A percentile compares a stretch with the other conserved stretches of the same genome.
phyloP scores from a whole-genome alignment of 2,329 filamentous ascomycete genomes.

The Cladosporium sp. region DNA sequence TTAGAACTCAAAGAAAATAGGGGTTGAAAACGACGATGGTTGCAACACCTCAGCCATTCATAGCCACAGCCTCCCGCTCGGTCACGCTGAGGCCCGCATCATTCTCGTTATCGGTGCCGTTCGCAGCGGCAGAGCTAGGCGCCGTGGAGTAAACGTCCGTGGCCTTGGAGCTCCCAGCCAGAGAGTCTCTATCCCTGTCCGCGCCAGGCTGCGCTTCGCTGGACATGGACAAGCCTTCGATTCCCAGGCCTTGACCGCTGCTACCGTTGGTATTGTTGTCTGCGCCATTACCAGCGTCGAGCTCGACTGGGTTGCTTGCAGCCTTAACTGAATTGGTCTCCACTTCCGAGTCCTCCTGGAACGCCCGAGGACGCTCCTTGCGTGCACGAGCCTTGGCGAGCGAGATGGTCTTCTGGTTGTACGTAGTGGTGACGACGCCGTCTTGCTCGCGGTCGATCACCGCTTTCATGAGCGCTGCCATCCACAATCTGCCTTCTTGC shows the following conservation, averaged over 20 bases:
- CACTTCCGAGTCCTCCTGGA: conserved; percentile 60
- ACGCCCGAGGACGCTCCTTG: conserved; percentile 83
- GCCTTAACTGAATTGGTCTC: conserved; percentile 34
- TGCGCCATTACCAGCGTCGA: conserved; percentile 17
- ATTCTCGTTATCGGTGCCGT: conserved; percentile 4
- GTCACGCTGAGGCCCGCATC: conserved; percentile 21
- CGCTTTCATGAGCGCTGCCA: conserved; percentile 98
- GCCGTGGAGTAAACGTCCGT: conserved; percentile 21
- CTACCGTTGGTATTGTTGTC: not conserved
- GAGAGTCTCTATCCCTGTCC: conserved; percentile 20
- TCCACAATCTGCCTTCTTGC: conserved; percentile 87
- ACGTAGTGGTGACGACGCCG: conserved; percentile 80
- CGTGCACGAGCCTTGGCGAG: conserved; percentile 83
- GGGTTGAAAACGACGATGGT: not conserved
- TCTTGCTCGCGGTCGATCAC: conserved; percentile 86
- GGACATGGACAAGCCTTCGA: conserved; percentile 25
- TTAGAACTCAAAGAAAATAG: not conserved
- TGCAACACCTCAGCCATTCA: not conserved
- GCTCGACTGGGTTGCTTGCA: conserved; percentile 24
- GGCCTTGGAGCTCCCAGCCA: conserved; percentile 4
- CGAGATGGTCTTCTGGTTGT: conserved; percentile 95
- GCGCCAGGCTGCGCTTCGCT: conserved; percentile 25
- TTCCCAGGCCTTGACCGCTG: conserved; percentile 26
- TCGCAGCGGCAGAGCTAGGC: conserved; percentile 15
- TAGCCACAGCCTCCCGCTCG: conserved; percentile 23